Evolutionary conservation across 2,329 filamentous ascomycete genomes (phyloP).

Genomic region (Fusarium haematococcum): DNA sequence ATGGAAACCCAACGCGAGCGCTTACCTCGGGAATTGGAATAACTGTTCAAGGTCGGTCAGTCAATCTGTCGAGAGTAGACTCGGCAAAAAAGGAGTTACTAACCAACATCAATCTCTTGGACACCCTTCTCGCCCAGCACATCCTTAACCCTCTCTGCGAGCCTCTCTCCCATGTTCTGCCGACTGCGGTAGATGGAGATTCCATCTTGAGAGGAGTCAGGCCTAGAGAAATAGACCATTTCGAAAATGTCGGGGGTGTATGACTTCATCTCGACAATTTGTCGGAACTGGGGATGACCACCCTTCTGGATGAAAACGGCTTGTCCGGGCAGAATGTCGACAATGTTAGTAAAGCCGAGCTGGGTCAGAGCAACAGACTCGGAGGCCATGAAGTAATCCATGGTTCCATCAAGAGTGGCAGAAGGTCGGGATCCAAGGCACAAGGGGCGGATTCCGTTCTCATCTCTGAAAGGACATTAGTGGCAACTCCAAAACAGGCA

Average conservation of each 20-base stretch:
- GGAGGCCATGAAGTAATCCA: slow-evolving; percentile 91
- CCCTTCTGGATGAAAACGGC: slow-evolving; percentile 89
- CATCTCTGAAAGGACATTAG: slow-evolving; percentile 26
- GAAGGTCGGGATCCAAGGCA: slow-evolving; percentile 81
- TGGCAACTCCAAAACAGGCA: slow-evolving; percentile 71
- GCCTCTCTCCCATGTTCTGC: slow-evolving; percentile 85
- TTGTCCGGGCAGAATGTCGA: slow-evolving; percentile 84
- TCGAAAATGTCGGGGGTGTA: slow-evolving; percentile 76
- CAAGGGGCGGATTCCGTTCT: slow-evolving; percentile 82
- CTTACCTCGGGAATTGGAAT: slow-evolving; percentile 74
- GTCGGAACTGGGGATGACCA: slow-evolving; percentile 76
- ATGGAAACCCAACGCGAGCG: neutral
- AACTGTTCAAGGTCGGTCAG: slow-evolving; percentile 57
- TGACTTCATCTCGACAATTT: slow-evolving; percentile 74
- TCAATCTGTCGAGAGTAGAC: neutral
- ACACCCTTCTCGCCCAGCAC: slow-evolving; percentile 76
- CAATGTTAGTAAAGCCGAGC: slow-evolving; percentile 80
- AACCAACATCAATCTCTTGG: slow-evolving; percentile 77
- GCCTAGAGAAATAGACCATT: slow-evolving; percentile 82
- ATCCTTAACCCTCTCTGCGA: slow-evolving; percentile 78
- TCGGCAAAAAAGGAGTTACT: slow-evolving; percentile 13
- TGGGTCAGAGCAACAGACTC: slow-evolving; percentile 87
- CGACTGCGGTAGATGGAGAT: slow-evolving; percentile 87
- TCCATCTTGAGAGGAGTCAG: slow-evolving; percentile 85
- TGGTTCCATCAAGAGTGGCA: slow-evolving; percentile 68